These are phyloP conservation scores for Paramecium octaurelia DNA, from an alignment of 73 alveolate species.

Conservation along the genomic window DNA sequence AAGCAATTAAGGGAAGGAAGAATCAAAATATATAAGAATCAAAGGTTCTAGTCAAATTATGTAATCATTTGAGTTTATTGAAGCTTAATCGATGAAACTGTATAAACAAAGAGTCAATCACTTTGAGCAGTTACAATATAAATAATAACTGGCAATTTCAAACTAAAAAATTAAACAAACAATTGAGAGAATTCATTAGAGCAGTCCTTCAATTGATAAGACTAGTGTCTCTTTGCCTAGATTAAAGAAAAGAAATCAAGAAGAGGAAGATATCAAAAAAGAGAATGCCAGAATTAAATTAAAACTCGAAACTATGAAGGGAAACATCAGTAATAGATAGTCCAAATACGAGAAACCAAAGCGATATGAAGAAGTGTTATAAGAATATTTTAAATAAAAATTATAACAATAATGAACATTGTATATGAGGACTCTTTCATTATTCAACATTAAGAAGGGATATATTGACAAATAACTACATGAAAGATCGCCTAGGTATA, in stretches of 20 bases:
- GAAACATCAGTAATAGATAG: neutral
- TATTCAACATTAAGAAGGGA: neutral
- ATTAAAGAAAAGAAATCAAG: neutral
- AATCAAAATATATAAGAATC: neutral
- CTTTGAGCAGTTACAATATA: neutral
- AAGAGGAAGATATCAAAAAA: neutral
- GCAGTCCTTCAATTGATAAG: neutral
- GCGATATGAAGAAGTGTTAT: constrained; percentile 18
- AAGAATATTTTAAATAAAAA: constrained; percentile 28
- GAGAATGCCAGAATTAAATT: neutral
- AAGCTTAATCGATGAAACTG: neutral
- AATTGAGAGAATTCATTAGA: neutral
- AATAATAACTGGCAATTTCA: neutral
- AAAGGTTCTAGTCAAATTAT: neutral
- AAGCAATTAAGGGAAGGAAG: neutral
- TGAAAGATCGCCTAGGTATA: neutral
- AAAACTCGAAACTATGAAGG: neutral
- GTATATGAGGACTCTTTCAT: neutral
- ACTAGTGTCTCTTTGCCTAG: neutral
- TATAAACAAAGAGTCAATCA: neutral
- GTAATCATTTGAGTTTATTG: neutral
- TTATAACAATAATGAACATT: neutral
- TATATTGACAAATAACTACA: neutral
- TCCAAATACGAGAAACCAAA: neutral
- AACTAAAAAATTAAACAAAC: neutral